phyloP scores from a whole-genome alignment of 495 filamentous ascomycete genomes.

The Tricharina praecox region DNA sequence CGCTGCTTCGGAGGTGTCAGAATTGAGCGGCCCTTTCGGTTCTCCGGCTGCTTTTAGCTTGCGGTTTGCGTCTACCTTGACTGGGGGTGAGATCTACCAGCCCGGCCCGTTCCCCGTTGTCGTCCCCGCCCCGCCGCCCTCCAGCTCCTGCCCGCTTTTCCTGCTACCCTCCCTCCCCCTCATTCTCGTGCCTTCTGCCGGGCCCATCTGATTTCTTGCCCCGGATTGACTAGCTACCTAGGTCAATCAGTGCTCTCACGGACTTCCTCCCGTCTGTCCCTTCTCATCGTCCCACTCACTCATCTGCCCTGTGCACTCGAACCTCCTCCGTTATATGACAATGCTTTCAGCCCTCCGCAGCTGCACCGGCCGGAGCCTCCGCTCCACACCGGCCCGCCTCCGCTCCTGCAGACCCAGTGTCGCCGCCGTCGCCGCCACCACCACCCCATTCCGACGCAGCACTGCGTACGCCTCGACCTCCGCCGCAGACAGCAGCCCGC shows the following conservation, averaged over 20 bases:
- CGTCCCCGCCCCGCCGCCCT: no score
- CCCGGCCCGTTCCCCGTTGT: no score
- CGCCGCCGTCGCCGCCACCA: neutral
- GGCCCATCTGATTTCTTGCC: constrained; percentile 1
- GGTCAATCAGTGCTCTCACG: neutral
- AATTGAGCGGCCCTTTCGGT: no score
- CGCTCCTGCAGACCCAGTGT: constrained; percentile 6
- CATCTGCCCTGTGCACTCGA: no score
- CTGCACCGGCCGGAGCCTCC: constrained; percentile 19
- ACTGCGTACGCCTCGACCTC: constrained; percentile 1
- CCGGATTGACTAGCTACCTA: neutral
- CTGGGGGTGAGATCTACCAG: no score
- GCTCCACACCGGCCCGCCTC: constrained; percentile 9
- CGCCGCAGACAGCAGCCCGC: constrained; percentile 2
- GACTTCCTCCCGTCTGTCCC: constrained; percentile 7
- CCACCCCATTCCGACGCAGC: neutral
- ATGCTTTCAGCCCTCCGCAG: constrained; percentile 21
- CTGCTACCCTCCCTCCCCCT: neutral
- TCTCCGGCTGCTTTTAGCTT: no score
- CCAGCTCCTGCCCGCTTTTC: neutral
- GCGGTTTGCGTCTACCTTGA: no score
- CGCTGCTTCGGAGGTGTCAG: no score
- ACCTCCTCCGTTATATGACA: no score
- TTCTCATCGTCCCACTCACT: constrained; percentile 8
- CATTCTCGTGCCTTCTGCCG: no score